Evolutionary conservation across 2,329 filamentous ascomycete species (phyloP).

Genomic region (Fusarium sp.): DNA sequence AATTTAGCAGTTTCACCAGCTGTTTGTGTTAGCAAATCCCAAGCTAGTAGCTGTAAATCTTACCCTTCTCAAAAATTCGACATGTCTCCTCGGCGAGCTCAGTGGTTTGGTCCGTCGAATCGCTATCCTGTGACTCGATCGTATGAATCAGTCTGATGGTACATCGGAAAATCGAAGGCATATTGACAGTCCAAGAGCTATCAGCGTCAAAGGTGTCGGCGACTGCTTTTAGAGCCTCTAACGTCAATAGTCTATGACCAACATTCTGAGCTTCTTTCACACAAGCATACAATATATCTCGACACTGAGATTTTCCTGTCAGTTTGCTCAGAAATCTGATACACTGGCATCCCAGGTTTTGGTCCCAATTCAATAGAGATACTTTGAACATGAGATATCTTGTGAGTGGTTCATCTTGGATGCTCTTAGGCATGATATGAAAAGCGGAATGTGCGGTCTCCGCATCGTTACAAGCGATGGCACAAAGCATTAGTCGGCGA

Average conservation of each 20-base stretch:
- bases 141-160: conserved; percentile 65
- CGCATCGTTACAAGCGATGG: conserved; percentile 62
- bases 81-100: conserved; percentile 65
- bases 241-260: conserved; percentile 71
- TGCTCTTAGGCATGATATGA: conserved; percentile 68
- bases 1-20: conserved; percentile 51
- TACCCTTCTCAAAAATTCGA: conserved; percentile 62
- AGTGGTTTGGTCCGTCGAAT: background rate
- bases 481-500: conserved; percentile 81
- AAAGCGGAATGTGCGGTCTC: conserved; percentile 58
- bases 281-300: conserved; percentile 82
- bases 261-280: conserved; percentile 79
- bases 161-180: conserved; percentile 61
- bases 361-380: conserved; percentile 71
- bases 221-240: conserved; percentile 55
- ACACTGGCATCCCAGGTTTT: conserved; percentile 71
- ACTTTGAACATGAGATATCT: conserved; percentile 82
- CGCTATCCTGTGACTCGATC: conserved; percentile 54
- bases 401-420: conserved; percentile 73
- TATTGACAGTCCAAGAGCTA: conserved; percentile 44
- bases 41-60: conserved; percentile 15
- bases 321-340: conserved; percentile 71
- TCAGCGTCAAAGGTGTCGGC: conserved; percentile 47
- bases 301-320: conserved; percentile 61
- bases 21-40: conserved; percentile 31